Base-by-base conservation (phyloP, 1,139 yeast genomes). In the Scheffersomyces lignicola region DNA sequence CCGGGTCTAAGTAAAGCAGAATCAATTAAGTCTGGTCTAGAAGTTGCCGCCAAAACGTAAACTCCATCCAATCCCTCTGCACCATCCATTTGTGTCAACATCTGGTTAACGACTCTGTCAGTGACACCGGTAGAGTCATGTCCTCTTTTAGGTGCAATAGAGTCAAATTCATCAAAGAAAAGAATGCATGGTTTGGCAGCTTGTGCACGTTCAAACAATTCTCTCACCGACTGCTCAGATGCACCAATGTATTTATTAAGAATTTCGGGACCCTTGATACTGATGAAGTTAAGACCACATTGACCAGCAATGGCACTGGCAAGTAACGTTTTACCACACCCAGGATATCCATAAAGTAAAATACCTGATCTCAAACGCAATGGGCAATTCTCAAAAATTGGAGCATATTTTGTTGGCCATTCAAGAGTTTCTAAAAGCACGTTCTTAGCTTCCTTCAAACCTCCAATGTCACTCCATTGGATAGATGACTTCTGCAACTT, bases 51-150 rank as follows among this genome's bases (percentile, higher is more conserved):
- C 21, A 92, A 68, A 1, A 94, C 96, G 53, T 92, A 92, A 3
- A 94, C 98, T 1, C 97, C 97, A 51, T 90, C 97, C 24, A 90
- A 67, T 0, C 97, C 97, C 58, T 92, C 98, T 1, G 97, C 97
- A 64, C 99, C 99, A 61, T 92, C 99, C 96, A 92, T 89, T 57
- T 94, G 97, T 0, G 98, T 92, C 52, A 92, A 76, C 81, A 92
- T 78, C 56, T 92, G 98, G 60, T 94, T 94, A 26, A 92, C 98
- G 27, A 92, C 97, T 52, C 98, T 76, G 57, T 92, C 98, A 1
- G 98, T 92, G 4, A 92, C 98, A 41, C 97, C 98, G 0, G 98
- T 90, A 2, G 96, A 86, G 54, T 92, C 98, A 54, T 90, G 97
- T 1, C 98, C 98, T 69, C 98, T 81, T 58, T 90, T 90, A 1